A percentile compares a stretch with the other conserved stretches of the same genome.
phyloP scores from a whole-genome alignment of 805 yeast genomes.

The Candida xyloterini region DNA sequence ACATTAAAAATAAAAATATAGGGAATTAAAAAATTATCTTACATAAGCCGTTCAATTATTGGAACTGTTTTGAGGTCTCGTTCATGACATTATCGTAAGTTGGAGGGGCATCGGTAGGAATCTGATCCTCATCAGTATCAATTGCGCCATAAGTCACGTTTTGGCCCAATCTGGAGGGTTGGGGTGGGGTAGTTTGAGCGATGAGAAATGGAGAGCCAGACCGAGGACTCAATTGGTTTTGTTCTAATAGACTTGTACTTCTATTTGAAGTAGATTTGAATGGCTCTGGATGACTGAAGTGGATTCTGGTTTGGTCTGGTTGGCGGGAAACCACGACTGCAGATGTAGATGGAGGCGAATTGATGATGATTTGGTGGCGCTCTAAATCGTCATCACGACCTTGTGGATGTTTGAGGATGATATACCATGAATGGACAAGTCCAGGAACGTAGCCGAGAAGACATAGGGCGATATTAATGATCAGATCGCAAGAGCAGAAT shows the following conservation, averaged over 20 bases:
- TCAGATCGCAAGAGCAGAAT: conserved; percentile 62
- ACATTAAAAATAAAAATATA: conserved; percentile 1
- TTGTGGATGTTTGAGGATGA: conserved; percentile 54
- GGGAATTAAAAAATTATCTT: neutral
- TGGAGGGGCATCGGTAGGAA: conserved; percentile 33
- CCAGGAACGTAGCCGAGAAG: conserved; percentile 70
- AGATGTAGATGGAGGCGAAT: conserved; percentile 22
- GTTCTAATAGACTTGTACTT: conserved; percentile 5
- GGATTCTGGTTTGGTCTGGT: conserved; percentile 26
- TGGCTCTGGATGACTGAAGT: conserved; percentile 34
- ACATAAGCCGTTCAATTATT: conserved; percentile 6
- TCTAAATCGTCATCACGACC: conserved; percentile 23
- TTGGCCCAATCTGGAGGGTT: conserved; percentile 8
- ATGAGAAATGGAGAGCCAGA: conserved; percentile 13
- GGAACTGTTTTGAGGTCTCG: conserved; percentile 31
- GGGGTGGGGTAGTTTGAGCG: conserved; percentile 2
- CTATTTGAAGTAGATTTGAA: conserved; percentile 18
- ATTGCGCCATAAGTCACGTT: conserved; percentile 20
- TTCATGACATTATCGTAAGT: conserved; percentile 36
- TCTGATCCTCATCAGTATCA: neutral
- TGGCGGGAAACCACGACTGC: conserved; percentile 23
- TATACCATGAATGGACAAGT: conserved; percentile 63
- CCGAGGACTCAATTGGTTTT: conserved; percentile 26
- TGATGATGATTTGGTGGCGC: conserved; percentile 29
- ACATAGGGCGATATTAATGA: conserved; percentile 63